phyloP scores from a whole-genome alignment of 2,329 filamentous ascomycete genomes.

The Cyphellophora attinorum region DNA sequence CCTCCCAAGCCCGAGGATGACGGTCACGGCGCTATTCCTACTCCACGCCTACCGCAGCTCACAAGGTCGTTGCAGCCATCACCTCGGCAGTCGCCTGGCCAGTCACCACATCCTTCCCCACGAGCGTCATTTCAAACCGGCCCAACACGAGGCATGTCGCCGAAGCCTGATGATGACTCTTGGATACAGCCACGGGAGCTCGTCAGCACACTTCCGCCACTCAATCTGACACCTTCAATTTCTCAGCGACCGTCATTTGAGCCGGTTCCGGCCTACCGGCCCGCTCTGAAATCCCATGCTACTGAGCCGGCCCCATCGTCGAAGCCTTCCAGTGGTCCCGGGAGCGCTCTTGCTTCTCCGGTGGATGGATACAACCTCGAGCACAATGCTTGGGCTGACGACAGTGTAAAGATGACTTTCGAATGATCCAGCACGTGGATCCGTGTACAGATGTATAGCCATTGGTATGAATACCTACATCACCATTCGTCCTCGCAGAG shows the following conservation, averaged over 20 bases:
- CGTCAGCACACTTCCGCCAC: slow-evolving; percentile 15
- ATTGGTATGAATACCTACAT: no score
- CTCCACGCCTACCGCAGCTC: slow-evolving; percentile 4
- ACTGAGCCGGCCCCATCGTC: slow-evolving; percentile 6
- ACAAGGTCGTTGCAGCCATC: slow-evolving; percentile 9
- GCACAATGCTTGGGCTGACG: slow-evolving; percentile 61
- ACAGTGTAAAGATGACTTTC: slow-evolving; percentile 71
- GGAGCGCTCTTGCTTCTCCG: slow-evolving; percentile 3
- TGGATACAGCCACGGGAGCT: slow-evolving; percentile 14
- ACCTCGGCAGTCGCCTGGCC: slow-evolving; percentile 3
- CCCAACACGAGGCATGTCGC: slow-evolving; percentile 6
- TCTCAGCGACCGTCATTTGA: slow-evolving; percentile 8
- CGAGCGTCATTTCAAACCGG: slow-evolving; percentile 8
- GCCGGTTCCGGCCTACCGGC: slow-evolving; percentile 13
- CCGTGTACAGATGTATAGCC: no score
- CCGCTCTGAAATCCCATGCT: slow-evolving; percentile 13
- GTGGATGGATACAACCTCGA: slow-evolving; percentile 26
- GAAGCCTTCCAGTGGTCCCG: not conserved
- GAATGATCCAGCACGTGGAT: no score
- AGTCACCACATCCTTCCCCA: slow-evolving; percentile 10
- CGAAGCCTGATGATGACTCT: slow-evolving; percentile 2
- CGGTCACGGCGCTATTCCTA: slow-evolving; percentile 9
- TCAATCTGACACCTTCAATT: slow-evolving; percentile 9
- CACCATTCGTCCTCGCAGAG: no score
- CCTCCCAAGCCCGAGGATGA: slow-evolving; percentile 18